Conservation (phyloP, 441 rosid genomes). For the Jatropha podagrica region DNA sequence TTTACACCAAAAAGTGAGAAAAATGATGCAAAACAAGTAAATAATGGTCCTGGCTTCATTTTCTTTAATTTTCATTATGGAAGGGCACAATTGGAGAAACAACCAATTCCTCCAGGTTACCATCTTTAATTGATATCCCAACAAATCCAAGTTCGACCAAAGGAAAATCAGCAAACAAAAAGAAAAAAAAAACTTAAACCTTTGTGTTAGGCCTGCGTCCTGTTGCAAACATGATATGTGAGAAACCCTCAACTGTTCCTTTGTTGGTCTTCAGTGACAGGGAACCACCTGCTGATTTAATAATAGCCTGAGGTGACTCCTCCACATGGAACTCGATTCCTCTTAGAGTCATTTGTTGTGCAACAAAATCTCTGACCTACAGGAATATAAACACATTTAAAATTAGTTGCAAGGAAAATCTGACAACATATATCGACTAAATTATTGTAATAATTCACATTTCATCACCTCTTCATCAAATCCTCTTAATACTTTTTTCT, state of each 20-base stretch:
- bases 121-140: neutral
- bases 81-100: neutral
- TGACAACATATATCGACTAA: neutral
- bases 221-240: conserved; percentile 95
- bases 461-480: conserved; percentile 85
- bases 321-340: conserved; percentile 89
- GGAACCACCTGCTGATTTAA: conserved; percentile 67
- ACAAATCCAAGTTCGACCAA: neutral
- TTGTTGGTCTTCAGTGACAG: conserved; percentile 77
- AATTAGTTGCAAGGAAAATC: neutral
- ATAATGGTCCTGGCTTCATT: neutral
- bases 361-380: conserved; percentile 86
- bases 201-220: conserved; percentile 88
- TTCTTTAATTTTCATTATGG: neutral
- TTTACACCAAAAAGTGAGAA: conserved; percentile 11
- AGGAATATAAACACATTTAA: conserved; percentile 3
- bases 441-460: conserved; percentile 10
- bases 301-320: conserved; percentile 80
- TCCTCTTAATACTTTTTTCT: conserved; percentile 83
- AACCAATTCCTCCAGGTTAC: neutral
- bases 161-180: conserved; percentile 9
- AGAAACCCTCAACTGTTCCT: conserved; percentile 84
- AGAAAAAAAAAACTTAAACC: conserved; percentile 38
- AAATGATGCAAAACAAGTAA: conserved; percentile 11
- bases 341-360: conserved; percentile 85